Base-by-base conservation (phyloP, 768 basidiomycete species). In the Strobilomyces dryophilus region DNA sequence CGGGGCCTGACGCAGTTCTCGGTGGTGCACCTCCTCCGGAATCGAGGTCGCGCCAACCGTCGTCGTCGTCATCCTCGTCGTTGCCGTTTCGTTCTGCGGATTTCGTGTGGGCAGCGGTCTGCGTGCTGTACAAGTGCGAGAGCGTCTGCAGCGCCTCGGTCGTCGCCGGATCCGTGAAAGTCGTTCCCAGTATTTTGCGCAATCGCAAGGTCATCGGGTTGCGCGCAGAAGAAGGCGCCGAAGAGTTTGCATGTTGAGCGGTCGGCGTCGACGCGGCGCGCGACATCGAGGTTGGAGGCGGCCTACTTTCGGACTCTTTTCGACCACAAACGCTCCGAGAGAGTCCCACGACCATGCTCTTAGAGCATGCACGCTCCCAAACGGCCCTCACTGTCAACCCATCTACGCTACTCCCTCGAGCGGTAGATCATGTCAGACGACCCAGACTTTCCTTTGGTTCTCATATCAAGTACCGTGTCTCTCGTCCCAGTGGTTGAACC, bases 101-200 rank as follows among this genome's bases (percentile, higher is more conserved):
- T 18, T 49, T 47, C 10, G 49, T 18, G 35, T 41, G 48, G 4
- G 70, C 52, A 17, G 70, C 10, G 2, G 65, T 18, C 8, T 55
- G 61, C 1, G 63, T 51, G 0, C 74, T 75, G 66, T 97, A 98
- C 46, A 92, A 76, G 15, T 86, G 82, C 2, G 92, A 92, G 35
- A 95, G 80, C 0, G 92, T 94, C 43, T 80, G 76, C 12, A 97
- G 74, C 3, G 92, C 93, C 61, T 95, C 89, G 26, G 77, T 76
- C 1, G 90, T 92, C 7, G 84, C 81, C 35, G 81, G 76, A 60
- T 92, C 90, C 26, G 89, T 83, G 53, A 87, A 92, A 45, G 79
- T 87, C 2, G 87, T 87, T 34, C 88, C 84, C 18, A 95, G 75
- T 55, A 95, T 86, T 71, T 97, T 97, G 71, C 92, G 94, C n/a